Evolutionary conservation across 495 filamentous ascomycete genomes (phyloP).

Genomic region (Zalerion maritima): DNA sequence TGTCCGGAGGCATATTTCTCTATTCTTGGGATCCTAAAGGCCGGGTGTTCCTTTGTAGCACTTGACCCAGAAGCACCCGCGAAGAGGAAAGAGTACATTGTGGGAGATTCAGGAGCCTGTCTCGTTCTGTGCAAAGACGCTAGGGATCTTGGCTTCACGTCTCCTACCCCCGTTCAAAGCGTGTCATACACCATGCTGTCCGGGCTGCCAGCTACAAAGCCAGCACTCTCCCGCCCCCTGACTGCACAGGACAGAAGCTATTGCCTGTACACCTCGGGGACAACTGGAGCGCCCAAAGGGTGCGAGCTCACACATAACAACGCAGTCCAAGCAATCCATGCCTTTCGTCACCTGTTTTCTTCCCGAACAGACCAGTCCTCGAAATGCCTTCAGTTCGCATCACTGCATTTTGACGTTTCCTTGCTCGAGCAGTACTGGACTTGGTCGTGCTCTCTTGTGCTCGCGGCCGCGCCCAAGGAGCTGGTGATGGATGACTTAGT

Average conservation of each 20-base stretch:
- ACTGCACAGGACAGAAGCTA: slow-evolving; percentile 32
- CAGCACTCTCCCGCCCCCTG: no score
- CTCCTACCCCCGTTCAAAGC: no score
- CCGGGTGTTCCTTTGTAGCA: slow-evolving; percentile 70
- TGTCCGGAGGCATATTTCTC: slow-evolving; percentile 64
- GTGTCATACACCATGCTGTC: no score
- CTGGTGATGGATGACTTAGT: slow-evolving; percentile 64
- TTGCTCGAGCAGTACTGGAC: slow-evolving; percentile 83
- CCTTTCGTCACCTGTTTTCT: slow-evolving; percentile 54
- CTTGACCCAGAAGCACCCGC: slow-evolving; percentile 49
- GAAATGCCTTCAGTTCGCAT: slow-evolving; percentile 75
- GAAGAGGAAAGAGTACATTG: slow-evolving; percentile 48
- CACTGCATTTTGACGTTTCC: slow-evolving; percentile 79
- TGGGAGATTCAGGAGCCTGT: slow-evolving; percentile 41
- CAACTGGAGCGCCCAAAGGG: slow-evolving; percentile 67
- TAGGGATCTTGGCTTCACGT: slow-evolving; percentile 14
- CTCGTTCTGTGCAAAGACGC: slow-evolving; percentile 14
- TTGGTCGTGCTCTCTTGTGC: slow-evolving; percentile 70
- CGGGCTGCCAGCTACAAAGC: no score
- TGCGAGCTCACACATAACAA: slow-evolving; percentile 63
- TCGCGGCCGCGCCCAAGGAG: slow-evolving; percentile 64
- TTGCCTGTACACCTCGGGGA: slow-evolving; percentile 72
- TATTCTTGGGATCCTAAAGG: slow-evolving; percentile 67
- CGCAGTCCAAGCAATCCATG: slow-evolving; percentile 58
- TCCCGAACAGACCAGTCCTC: slow-evolving; percentile 55